phyloP scores from a whole-genome alignment of 1,284 basidiomycete genomes.

The Ceratobasidium sp. region DNA sequence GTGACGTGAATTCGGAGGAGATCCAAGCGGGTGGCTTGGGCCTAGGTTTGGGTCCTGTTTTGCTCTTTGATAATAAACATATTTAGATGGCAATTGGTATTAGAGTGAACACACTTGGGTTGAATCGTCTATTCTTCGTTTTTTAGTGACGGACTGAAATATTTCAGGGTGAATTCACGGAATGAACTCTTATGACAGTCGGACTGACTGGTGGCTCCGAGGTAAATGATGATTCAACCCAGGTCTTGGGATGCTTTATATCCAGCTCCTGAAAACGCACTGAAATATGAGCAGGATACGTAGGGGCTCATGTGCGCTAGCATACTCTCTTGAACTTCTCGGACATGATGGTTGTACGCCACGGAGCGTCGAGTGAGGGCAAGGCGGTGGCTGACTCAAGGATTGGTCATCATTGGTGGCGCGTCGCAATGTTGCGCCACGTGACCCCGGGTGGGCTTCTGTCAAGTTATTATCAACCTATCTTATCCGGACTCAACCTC shows the following conservation, averaged over 20 bases:
- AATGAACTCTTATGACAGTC: neutral
- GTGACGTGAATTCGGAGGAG: conserved; percentile 16
- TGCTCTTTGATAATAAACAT: neutral
- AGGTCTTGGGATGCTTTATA: conserved; percentile 4
- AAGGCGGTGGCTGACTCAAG: too few species aligned
- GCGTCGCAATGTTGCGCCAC: too few species aligned
- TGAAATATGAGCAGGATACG: neutral
- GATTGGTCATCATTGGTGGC: too few species aligned
- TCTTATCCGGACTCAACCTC: too few species aligned
- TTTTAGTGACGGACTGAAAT: conserved; percentile 12
- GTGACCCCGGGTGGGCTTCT: too few species aligned
- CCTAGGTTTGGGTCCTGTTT: neutral
- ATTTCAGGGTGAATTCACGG: neutral
- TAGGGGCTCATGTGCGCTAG: neutral
- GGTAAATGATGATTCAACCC: conserved; percentile 32
- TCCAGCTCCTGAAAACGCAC: conserved; percentile 3
- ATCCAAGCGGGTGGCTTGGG: conserved; percentile 29
- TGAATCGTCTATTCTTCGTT: conserved; percentile 6
- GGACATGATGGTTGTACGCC: too few species aligned
- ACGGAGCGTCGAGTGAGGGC: too few species aligned
- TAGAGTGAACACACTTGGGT: conserved; percentile 7
- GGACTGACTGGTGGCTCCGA: conserved; percentile 24
- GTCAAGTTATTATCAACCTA: too few species aligned
- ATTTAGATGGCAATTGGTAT: neutral
- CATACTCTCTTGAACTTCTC: neutral